Percentiles rank a stretch among this genome's conserved stretches.
Evolutionary conservation across 805 yeast species (phyloP).

Genomic region (Metschnikowia vanudenii): DNA sequence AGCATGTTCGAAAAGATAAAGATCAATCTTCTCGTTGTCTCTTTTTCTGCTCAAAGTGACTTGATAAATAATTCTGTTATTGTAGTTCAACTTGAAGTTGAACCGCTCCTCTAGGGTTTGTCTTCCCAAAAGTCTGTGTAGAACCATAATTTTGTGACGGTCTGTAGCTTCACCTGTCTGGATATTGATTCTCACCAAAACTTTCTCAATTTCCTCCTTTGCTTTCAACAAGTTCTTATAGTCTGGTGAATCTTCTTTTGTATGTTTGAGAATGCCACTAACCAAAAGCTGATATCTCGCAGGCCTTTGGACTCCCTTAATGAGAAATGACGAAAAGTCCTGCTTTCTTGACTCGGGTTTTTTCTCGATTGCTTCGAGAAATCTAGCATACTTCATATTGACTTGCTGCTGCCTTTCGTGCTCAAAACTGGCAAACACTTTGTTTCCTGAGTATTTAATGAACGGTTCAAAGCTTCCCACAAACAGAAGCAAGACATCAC

Average conservation of each 20-base stretch:
- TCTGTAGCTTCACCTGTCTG: conserved; percentile 95
- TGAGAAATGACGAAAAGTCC: conserved; percentile 87
- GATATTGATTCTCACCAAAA: conserved; percentile 73
- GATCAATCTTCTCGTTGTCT: conserved; percentile 78
- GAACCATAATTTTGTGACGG: conserved; percentile 81
- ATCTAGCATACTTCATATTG: conserved; percentile 88
- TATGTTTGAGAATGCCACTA: conserved; percentile 77
- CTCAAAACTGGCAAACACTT: conserved; percentile 92
- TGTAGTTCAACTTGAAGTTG: conserved; percentile 81
- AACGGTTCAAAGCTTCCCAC: conserved; percentile 90
- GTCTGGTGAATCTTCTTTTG: conserved; percentile 75
- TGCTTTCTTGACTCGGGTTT: conserved; percentile 82
- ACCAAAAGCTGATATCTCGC: conserved; percentile 89
- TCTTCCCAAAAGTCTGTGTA: conserved; percentile 53
- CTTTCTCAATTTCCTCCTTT: conserved; percentile 68
- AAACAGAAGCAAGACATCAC: conserved; percentile 81
- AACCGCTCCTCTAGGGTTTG: conserved; percentile 84
- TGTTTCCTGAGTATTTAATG: conserved; percentile 89
- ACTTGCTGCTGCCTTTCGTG: conserved; percentile 90
- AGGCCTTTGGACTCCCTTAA: conserved; percentile 94
- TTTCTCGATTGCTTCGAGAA: conserved; percentile 86
- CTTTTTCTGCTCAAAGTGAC: conserved; percentile 68
- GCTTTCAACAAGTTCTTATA: conserved; percentile 67
- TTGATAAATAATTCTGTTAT: conserved; percentile 76
- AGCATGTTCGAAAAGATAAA: conserved; percentile 86